phyloP scores from a whole-genome alignment of 164 flowering plant species.

The Stephania cephalantha region DNA sequence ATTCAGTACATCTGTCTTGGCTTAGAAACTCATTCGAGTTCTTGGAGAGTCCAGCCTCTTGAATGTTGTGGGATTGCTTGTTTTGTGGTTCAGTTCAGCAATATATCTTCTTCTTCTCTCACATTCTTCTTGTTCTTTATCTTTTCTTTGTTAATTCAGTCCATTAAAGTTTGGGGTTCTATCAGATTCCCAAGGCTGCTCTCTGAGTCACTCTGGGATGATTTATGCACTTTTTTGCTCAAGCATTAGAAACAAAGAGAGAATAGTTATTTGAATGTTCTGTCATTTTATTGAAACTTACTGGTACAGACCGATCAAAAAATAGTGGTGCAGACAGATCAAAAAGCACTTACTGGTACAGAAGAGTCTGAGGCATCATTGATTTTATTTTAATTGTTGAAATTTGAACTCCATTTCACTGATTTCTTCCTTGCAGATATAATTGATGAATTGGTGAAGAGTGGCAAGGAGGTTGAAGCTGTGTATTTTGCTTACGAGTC shows the following conservation, averaged over 20 bases:
- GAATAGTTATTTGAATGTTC: not conserved
- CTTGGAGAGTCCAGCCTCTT: too few species aligned
- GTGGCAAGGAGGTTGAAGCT: conserved; percentile 60
- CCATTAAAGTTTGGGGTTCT: too few species aligned
- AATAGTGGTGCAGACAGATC: too few species aligned
- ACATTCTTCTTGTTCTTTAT: too few species aligned
- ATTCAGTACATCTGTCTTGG: too few species aligned
- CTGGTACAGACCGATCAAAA: not conserved
- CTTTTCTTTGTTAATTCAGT: too few species aligned
- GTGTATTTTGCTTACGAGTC: conserved; percentile 48
- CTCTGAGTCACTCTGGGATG: not conserved
- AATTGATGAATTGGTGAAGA: conserved; percentile 46
- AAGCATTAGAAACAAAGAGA: not conserved
- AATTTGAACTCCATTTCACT: not conserved
- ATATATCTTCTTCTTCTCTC: too few species aligned
- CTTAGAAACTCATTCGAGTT: too few species aligned
- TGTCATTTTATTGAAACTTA: not conserved
- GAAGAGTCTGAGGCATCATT: too few species aligned
- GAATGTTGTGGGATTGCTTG: too few species aligned
- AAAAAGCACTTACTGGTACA: too few species aligned
- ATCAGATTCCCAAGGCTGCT: not conserved
- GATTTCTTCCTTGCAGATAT: conserved; percentile 31
- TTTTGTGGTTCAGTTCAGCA: too few species aligned
- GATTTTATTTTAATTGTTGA: not conserved
- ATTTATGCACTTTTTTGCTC: not conserved